Conservation (phyloP, 1,284 basidiomycete genomes). For the Cutaneotrichosporon mucoides region DNA sequence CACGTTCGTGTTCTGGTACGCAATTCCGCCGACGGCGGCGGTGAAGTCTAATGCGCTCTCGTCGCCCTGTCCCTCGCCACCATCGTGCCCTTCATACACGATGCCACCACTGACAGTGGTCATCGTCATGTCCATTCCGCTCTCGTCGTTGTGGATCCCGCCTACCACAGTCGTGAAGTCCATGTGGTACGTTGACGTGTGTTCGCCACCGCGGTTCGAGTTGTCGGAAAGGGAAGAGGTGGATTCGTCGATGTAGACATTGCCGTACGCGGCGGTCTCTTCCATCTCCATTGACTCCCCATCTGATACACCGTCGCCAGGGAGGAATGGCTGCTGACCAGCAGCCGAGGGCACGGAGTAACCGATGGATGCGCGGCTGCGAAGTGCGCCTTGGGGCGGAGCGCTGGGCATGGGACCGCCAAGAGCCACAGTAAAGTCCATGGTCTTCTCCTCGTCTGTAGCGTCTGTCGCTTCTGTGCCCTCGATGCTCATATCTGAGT, state of each 20-base stretch:
- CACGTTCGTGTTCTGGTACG: slow-evolving; percentile 5
- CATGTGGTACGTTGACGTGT: slow-evolving; percentile 23
- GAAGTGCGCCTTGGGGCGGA: slow-evolving; percentile 38
- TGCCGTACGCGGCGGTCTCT: slow-evolving; percentile 44
- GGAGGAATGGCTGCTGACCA: slow-evolving; percentile 17
- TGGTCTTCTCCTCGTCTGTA: slow-evolving; percentile 46
- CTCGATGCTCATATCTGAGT: slow-evolving; percentile 19
- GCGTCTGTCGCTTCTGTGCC: slow-evolving; percentile 23
- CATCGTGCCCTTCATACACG: not conserved
- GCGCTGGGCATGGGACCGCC: slow-evolving; percentile 43
- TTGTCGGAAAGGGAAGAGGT: slow-evolving; percentile 14
- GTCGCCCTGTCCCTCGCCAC: not conserved
- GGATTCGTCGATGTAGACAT: slow-evolving; percentile 35
- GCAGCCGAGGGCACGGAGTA: slow-evolving; percentile 36
- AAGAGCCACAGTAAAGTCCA: slow-evolving; percentile 50
- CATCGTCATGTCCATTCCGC: slow-evolving; percentile 24
- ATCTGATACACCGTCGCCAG: slow-evolving; percentile 39
- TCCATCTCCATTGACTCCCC: slow-evolving; percentile 44
- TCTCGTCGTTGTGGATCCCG: slow-evolving; percentile 23
- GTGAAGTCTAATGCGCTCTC: slow-evolving; percentile 5
- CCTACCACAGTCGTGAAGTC: slow-evolving; percentile 45
- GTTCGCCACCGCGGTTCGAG: slow-evolving; percentile 11
- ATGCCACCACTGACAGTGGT: no score
- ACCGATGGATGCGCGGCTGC: slow-evolving; percentile 39
- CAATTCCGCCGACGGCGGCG: slow-evolving; percentile 7